Evolutionary conservation across 306 rosid species (phyloP).

Genomic region (Vigna angularis): DNA sequence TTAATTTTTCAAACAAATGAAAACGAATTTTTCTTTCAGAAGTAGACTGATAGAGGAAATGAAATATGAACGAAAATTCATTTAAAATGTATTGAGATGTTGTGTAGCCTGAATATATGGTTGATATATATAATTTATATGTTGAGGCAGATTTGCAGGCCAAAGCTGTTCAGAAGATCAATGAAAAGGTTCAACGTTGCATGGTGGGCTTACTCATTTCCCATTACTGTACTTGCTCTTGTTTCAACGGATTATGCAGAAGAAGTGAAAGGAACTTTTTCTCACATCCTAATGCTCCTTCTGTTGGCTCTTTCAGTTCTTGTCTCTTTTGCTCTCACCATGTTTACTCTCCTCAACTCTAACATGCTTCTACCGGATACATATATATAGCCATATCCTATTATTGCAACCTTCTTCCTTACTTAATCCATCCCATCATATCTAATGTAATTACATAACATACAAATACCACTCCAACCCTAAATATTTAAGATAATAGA

Average conservation of each 20-base stretch:
- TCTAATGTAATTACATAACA: too few species aligned
- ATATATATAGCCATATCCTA: slow-evolving; percentile 46
- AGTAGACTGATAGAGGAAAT: too few species aligned
- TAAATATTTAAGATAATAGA: too few species aligned
- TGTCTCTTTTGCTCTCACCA: slow-evolving; percentile 42
- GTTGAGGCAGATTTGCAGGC: slow-evolving; percentile 59
- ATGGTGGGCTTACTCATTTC: slow-evolving; percentile 81
- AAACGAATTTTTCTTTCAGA: too few species aligned
- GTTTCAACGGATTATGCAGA: slow-evolving; percentile 61
- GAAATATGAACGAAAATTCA: too few species aligned
- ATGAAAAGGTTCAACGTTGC: slow-evolving; percentile 63
- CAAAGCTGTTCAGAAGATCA: slow-evolving; percentile 64
- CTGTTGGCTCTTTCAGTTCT: slow-evolving; percentile 50
- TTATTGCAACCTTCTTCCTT: slow-evolving; percentile 25
- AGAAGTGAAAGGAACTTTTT: slow-evolving; percentile 51
- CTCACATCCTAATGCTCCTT: slow-evolving; percentile 49
- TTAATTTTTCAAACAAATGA: too few species aligned
- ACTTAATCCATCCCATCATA: background rate
- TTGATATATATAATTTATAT: too few species aligned
- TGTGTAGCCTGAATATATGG: too few species aligned
- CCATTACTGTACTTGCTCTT: slow-evolving; percentile 57
- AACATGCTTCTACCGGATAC: slow-evolving; percentile 56
- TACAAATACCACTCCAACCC: too few species aligned
- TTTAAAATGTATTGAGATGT: too few species aligned
- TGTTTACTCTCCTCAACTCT: slow-evolving; percentile 54